A percentile compares a stretch with the other conserved stretches of the same genome.
Conservation (phyloP, 306 rosid species). For the Rosa chinensis region DNA sequence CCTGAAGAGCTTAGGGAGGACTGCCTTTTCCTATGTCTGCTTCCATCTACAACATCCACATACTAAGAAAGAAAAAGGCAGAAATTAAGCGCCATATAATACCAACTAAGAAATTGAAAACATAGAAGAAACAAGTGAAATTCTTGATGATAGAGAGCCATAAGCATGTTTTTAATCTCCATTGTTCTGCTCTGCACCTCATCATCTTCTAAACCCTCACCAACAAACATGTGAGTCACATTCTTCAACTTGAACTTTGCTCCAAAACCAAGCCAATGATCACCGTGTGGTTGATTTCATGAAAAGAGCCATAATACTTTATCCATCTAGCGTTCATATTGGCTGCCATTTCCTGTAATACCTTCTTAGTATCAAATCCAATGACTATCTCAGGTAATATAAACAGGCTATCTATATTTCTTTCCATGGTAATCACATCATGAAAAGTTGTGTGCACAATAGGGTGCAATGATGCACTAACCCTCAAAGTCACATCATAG, state of each 20-base stretch:
- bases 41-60: too few relatives aligned
- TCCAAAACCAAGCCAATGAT: neutral
- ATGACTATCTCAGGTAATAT: neutral
- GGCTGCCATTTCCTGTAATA: neutral
- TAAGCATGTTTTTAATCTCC: neutral
- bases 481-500: neutral
- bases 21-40: too few relatives aligned
- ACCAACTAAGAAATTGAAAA: too few relatives aligned
- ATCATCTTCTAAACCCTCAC: neutral
- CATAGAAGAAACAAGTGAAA: too few relatives aligned
- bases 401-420: too few relatives aligned
- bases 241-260: neutral
- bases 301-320: neutral
- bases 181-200: neutral
- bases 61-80: too few relatives aligned
- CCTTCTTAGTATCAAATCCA: neutral
- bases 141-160: neutral
- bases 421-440: neutral
- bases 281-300: neutral
- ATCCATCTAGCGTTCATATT: neutral
- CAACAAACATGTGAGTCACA: neutral
- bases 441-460: neutral
- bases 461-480: neutral
- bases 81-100: too few relatives aligned
- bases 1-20: too few relatives aligned